Evolutionary conservation across 352 stramenopile genomes (phyloP).

Genomic region (Blastocystis sp.): DNA sequence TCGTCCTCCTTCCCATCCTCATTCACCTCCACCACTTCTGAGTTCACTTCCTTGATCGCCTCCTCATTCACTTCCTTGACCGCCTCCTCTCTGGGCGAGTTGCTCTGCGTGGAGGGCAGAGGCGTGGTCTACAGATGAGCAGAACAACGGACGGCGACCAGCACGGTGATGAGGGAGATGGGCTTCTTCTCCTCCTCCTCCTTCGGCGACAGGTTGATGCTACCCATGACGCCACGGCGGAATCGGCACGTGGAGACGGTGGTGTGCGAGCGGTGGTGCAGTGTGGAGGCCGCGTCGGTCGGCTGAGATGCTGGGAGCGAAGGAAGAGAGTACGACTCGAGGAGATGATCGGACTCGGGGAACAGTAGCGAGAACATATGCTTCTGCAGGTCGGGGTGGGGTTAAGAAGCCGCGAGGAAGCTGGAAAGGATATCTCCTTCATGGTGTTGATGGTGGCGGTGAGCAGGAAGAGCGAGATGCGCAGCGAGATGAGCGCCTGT

Average conservation of each 20-base stretch:
- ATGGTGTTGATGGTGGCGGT: slow-evolving; percentile 11
- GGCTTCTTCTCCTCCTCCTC: neutral
- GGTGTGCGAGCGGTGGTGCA: neutral
- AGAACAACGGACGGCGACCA: neutral
- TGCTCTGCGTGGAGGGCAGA: neutral
- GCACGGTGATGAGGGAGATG: slow-evolving; percentile 10
- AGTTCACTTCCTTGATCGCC: too few relatives aligned
- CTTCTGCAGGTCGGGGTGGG: slow-evolving; percentile 28
- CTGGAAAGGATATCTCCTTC: slow-evolving; percentile 41
- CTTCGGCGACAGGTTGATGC: slow-evolving; percentile 13
- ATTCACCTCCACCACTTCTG: neutral
- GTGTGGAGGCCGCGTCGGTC: neutral
- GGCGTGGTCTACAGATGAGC: neutral
- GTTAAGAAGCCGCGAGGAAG: neutral
- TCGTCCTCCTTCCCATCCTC: neutral
- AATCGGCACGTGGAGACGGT: neutral
- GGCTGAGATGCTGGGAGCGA: too few relatives aligned
- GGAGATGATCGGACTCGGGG: slow-evolving; percentile 1
- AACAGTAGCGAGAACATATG: slow-evolving; percentile 1
- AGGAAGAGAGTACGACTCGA: neutral
- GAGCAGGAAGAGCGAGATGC: slow-evolving; percentile 18
- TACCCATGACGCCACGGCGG: neutral
- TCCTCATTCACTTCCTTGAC: too few relatives aligned
- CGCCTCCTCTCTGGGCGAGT: neutral
- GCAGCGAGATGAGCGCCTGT: neutral